A percentile compares a stretch with the other conserved stretches of the same genome.
Evolutionary conservation across 306 rosid species (phyloP).

Genomic region (Begonia fuchsioides): DNA sequence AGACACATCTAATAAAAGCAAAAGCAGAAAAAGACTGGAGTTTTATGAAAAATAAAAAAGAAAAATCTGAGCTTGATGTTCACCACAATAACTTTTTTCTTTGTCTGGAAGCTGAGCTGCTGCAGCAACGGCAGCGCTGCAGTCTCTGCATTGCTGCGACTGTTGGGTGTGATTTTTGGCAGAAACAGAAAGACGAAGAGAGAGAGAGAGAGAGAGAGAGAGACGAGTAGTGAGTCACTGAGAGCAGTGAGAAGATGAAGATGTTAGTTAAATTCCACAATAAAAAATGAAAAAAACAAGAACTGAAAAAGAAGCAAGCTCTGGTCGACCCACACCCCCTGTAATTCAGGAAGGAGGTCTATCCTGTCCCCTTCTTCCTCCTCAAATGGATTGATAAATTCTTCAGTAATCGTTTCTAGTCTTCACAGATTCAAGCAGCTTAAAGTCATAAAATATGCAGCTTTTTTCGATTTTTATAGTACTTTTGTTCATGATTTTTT

Average conservation of each 20-base stretch:
- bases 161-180: conserved; percentile 88
- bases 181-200: conserved; percentile 25
- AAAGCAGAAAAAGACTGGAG: neutral
- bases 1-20: neutral
- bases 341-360: conserved; percentile 97
- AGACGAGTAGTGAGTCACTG: conserved; percentile 19
- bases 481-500: too few species aligned
- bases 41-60: conserved; percentile 1
- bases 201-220: conserved; percentile 2
- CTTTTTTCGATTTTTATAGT: too few species aligned
- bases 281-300: neutral
- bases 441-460: too few species aligned
- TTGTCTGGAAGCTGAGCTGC: conserved; percentile 35
- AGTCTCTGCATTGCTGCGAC: conserved; percentile 61
- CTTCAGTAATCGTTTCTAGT: too few species aligned
- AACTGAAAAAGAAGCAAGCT: conserved; percentile 26
- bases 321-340: conserved; percentile 49
- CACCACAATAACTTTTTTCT: conserved; percentile 2
- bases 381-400: too few species aligned
- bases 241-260: too few species aligned
- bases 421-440: too few species aligned
- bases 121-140: conserved; percentile 49
- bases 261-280: conserved; percentile 22
- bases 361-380: conserved; percentile 88
- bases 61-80: conserved; percentile 6